Percentiles rank a stretch among this genome's conserved stretches.
phyloP scores from a whole-genome alignment of 805 yeast species.

The Wickerhamiella sorbophila region DNA sequence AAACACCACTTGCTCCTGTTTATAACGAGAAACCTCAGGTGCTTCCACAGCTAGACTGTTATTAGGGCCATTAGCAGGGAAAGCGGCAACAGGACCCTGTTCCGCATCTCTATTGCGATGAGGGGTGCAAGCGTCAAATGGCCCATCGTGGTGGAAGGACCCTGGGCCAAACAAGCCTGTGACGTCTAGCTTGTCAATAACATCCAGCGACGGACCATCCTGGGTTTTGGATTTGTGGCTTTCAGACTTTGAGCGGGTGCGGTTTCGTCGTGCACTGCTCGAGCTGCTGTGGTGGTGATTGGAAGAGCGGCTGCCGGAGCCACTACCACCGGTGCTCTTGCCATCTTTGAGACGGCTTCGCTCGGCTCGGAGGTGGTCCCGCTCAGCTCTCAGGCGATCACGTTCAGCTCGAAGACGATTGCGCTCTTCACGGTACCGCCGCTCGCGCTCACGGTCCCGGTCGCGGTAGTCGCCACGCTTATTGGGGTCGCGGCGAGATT shows the following conservation, averaged over 20 bases:
- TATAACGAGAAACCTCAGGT: slow-evolving; percentile 25
- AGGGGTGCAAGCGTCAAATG: slow-evolving; percentile 96
- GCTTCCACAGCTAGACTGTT: slow-evolving; percentile 61
- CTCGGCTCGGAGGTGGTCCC: neutral
- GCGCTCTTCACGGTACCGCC: slow-evolving; percentile 9
- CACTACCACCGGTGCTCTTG: neutral
- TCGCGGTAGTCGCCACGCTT: slow-evolving; percentile 12
- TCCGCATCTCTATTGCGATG: slow-evolving; percentile 63
- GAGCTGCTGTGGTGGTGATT: neutral
- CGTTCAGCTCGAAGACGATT: slow-evolving; percentile 1
- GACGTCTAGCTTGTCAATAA: slow-evolving; percentile 90
- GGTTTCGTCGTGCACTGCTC: slow-evolving; percentile 1
- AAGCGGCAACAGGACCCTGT: slow-evolving; percentile 87
- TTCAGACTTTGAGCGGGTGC: slow-evolving; percentile 16
- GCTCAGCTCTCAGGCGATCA: slow-evolving; percentile 4
- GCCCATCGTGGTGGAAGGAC: slow-evolving; percentile 97
- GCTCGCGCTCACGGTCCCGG: slow-evolving; percentile 18
- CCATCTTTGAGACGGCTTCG: slow-evolving; percentile 3
- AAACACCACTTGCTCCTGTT: slow-evolving; percentile 56
- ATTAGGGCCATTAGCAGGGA: slow-evolving; percentile 93
- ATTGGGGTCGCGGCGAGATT: neutral
- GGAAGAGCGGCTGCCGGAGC: neutral
- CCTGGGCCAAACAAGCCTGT: slow-evolving; percentile 88
- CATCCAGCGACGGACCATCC: slow-evolving; percentile 59
- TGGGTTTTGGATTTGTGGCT: slow-evolving; percentile 17